Base-by-base conservation (phyloP, 495 filamentous ascomycete species). In the Zalerion maritima region DNA sequence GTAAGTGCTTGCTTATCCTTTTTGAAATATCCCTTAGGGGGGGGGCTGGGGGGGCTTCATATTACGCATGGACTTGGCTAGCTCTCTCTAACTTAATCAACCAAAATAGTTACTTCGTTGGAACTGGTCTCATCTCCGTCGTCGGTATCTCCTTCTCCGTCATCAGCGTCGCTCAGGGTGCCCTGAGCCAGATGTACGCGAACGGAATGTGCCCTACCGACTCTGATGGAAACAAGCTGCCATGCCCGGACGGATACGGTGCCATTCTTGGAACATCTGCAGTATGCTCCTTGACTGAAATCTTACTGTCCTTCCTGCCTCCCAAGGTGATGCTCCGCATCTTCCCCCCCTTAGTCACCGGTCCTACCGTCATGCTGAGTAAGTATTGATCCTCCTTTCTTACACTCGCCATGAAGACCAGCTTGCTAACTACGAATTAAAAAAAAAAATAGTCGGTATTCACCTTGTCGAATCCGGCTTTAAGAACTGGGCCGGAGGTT, bases 281-380 rank as follows among this genome's bases (percentile, higher is more conserved):
- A 16, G 47, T 67, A 18, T 79, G 84, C 60, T 74, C 77, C 24
- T 50, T 86, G 29, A 55, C 84, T 26, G 81, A 85, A 58, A 68
- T 86, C 32, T 52, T 63, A n/a, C 62, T 84, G 32, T 75, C 74
- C 7, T 86, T 86, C 49, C 71, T 77, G 31, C 76, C 77, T 35
- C 78, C 78, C 9, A 52, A 46, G 24, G 41, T 76, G 22, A 61
- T 93, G 32, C 70, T 83, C 38, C 71, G 65, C 40, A 64, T 93
- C 45, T 93, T 94, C 55, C 84, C 85, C 20, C 85, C 83, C 0
- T 64, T 94, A 21, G 83, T 94, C 23, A 94, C 85, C 6, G 85
- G 84, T 4, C 81, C 70, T 6, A 87, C 81, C 0, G 81, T 89
- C 20, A 71, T 78, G 45, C 62, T 89, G 28, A 50, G 57, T 29